A percentile compares a stretch with the other conserved stretches of the same genome.
These are phyloP conservation scores for Solidago caesia DNA, from an alignment of 129 eudicot species.

Conservation along the genomic window DNA sequence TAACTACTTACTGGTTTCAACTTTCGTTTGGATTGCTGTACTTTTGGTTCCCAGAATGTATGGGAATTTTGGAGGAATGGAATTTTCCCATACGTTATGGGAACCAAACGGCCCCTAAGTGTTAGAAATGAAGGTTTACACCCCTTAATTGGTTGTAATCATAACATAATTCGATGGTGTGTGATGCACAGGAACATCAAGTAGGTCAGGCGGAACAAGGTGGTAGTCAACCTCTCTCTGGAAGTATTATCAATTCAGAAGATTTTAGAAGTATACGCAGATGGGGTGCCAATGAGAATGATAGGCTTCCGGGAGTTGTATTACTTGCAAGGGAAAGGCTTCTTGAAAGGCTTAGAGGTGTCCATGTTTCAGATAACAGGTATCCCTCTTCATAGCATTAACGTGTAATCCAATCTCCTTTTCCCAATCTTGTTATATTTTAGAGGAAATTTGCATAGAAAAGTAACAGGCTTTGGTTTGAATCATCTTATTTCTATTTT, in stretches of 20 bases:
- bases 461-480: too few species aligned
- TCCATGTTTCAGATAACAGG: conserved; percentile 59
- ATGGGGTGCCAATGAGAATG: conserved; percentile 43
- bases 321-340: conserved; percentile 92
- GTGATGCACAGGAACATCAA: conserved; percentile 50
- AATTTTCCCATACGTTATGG: neutral
- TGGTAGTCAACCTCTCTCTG: conserved; percentile 36
- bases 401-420: neutral
- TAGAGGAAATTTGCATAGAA: too few species aligned
- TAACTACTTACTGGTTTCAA: neutral
- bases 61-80: neutral
- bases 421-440: neutral
- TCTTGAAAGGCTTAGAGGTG: conserved; percentile 75
- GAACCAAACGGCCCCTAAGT: neutral
- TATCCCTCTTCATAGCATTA: conserved; percentile 4
- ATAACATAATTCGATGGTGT: conserved; percentile 8
- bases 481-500: too few species aligned
- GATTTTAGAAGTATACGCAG: conserved; percentile 39
- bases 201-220: conserved; percentile 40
- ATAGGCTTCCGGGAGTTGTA: conserved; percentile 87
- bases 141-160: neutral
- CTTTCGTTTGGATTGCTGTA: neutral
- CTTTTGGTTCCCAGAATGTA: neutral
- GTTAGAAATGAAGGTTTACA: neutral
- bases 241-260: conserved; percentile 38